Evolutionary conservation across 768 basidiomycete genomes (phyloP).

Genomic region (Porphyrellus cyaneotinctus): DNA sequence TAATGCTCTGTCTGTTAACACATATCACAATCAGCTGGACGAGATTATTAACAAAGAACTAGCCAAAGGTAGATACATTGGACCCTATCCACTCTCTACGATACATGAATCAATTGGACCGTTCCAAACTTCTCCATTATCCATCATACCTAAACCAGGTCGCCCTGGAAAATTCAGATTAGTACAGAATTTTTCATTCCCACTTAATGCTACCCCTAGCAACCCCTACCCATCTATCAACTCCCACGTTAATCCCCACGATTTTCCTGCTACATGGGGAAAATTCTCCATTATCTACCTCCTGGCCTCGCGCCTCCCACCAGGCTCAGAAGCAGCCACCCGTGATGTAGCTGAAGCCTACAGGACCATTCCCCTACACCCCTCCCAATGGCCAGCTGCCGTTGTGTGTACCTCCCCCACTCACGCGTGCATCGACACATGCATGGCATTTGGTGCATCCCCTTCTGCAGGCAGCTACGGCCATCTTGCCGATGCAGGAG

Average conservation of each 20-base stretch:
- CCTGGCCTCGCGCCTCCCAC: background rate
- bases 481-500: background rate
- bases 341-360: background rate
- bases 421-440: background rate
- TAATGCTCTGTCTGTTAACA: background rate
- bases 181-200: background rate
- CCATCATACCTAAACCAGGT: background rate
- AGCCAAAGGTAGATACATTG: background rate
- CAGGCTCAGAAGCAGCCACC: background rate
- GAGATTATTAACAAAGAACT: background rate
- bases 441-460: background rate
- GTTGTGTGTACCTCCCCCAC: background rate
- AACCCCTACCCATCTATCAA: background rate
- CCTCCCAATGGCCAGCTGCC: background rate
- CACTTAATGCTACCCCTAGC: background rate
- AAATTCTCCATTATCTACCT: background rate
- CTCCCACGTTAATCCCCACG: fast-evolving
- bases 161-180: background rate
- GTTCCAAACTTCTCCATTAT: background rate
- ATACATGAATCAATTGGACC: background rate
- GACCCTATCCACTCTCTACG: background rate
- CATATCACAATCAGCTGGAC: background rate
- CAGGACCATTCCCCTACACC: background rate
- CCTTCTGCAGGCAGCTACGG: background rate
- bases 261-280: background rate